Conservation (phyloP, 78 protist genomes). For the Ministeria vibrans region DNA sequence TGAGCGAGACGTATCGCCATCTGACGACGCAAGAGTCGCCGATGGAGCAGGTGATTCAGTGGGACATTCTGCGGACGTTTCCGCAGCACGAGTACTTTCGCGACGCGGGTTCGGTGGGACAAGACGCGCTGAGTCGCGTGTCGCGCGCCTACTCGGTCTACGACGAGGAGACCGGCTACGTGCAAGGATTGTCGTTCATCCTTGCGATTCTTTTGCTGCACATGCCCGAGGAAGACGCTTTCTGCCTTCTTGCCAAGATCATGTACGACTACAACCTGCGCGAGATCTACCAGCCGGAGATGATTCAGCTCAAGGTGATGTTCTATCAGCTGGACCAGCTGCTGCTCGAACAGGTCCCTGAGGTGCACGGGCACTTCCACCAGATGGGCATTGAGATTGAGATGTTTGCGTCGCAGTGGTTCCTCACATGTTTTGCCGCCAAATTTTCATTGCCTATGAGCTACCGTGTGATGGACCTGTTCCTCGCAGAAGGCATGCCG, state of each 20-base stretch:
- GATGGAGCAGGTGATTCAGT: not conserved
- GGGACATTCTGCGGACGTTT: slow-evolving; percentile 11
- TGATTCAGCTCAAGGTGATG: not conserved
- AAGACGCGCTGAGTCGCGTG: not conserved
- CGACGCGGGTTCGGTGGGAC: not conserved
- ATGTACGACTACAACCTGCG: not conserved
- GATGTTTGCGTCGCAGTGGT: slow-evolving; percentile 18
- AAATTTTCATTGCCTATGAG: not conserved
- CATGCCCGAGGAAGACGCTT: slow-evolving; percentile 59
- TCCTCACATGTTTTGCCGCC: not conserved
- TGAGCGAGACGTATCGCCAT: not conserved
- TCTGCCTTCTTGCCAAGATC: slow-evolving; percentile 15
- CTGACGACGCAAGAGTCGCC: not conserved
- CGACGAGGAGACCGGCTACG: not conserved
- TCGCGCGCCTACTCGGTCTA: not conserved
- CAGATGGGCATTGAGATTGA: not conserved
- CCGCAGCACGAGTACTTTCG: not conserved
- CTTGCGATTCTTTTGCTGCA: not conserved
- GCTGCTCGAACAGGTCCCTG: not conserved
- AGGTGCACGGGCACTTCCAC: not conserved
- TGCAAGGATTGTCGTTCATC: not conserved
- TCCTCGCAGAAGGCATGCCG: slow-evolving; percentile 6
- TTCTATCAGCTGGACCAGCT: not conserved
- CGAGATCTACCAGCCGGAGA: not conserved
- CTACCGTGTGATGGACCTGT: not conserved